phyloP scores from a whole-genome alignment of 768 basidiomycete species.

The Suillus alpinus region DNA sequence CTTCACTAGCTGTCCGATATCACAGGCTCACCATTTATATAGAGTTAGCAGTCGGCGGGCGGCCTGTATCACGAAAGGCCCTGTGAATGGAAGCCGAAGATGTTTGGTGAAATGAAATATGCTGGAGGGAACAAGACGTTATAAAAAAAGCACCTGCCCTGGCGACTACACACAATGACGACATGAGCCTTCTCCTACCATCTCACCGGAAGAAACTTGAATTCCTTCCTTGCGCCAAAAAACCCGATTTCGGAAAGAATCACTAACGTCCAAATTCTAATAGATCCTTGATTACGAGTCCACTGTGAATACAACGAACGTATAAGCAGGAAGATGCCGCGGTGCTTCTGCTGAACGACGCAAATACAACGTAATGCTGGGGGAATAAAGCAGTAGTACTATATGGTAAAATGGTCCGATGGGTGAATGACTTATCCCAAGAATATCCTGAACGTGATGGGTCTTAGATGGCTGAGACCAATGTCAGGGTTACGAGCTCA shows the following conservation, averaged over 20 bases:
- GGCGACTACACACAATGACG: not conserved
- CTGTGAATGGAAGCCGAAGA: not conserved
- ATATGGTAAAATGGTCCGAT: conserved; percentile 28
- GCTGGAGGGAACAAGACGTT: not conserved
- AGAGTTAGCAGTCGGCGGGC: not conserved
- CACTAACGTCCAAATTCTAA: conserved; percentile 5
- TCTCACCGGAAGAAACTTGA: not conserved
- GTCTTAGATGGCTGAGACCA: conserved; percentile 21
- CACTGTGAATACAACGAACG: conserved; percentile 12
- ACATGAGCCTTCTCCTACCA: not conserved
- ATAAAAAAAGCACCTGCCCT: not conserved
- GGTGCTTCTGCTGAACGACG: not conserved
- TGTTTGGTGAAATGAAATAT: not conserved
- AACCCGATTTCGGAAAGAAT: not conserved
- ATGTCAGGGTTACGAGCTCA: not conserved
- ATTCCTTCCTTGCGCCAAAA: not conserved
- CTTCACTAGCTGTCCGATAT: not conserved
- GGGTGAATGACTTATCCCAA: conserved; percentile 15
- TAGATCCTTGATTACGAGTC: conserved; percentile 12
- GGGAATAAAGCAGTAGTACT: conserved; percentile 27
- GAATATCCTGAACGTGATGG: conserved; percentile 24
- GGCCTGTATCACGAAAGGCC: not conserved
- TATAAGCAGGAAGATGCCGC: conserved; percentile 2
- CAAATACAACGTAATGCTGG: conserved; percentile 16
- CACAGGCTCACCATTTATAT: not conserved